Conservation (phyloP, 78 protist genomes). For the Dictyostelium brefeldianum region DNA sequence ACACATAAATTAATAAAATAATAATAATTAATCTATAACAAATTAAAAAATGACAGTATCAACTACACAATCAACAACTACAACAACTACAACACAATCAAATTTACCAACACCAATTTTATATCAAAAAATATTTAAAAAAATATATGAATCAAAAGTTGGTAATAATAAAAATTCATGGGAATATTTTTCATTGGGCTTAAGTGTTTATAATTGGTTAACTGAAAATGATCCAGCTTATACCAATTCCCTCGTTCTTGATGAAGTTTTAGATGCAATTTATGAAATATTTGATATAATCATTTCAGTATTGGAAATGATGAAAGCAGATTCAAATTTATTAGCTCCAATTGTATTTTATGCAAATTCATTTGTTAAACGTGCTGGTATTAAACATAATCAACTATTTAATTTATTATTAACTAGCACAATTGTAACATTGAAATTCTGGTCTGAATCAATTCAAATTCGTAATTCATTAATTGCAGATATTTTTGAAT, state of each 20-base stretch:
- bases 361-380: conserved; percentile 50
- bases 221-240: conserved; percentile 49
- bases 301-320: conserved; percentile 45
- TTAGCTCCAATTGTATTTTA: conserved; percentile 57
- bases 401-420: conserved; percentile 58
- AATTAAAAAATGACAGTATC: background rate
- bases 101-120: background rate
- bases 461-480: conserved; percentile 32
- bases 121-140: conserved; percentile 59
- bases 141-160: conserved; percentile 2
- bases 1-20: too few relatives aligned
- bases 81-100: background rate
- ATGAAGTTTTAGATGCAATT: conserved; percentile 62
- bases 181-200: conserved; percentile 66
- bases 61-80: background rate
- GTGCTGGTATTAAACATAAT: conserved; percentile 77
- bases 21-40: too few relatives aligned
- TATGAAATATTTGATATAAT: conserved; percentile 74
- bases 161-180: conserved; percentile 19
- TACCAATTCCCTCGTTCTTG: conserved; percentile 7
- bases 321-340: conserved; percentile 18
- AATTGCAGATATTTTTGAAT: conserved; percentile 68
- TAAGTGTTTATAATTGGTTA: conserved; percentile 72
- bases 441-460: conserved; percentile 72
- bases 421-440: conserved; percentile 69